Evolutionary conservation across 2,329 filamentous ascomycete species (phyloP), one percentile per base, ranked within the genome.

Genomic region (Thermomyces lanuginosus): DNA sequence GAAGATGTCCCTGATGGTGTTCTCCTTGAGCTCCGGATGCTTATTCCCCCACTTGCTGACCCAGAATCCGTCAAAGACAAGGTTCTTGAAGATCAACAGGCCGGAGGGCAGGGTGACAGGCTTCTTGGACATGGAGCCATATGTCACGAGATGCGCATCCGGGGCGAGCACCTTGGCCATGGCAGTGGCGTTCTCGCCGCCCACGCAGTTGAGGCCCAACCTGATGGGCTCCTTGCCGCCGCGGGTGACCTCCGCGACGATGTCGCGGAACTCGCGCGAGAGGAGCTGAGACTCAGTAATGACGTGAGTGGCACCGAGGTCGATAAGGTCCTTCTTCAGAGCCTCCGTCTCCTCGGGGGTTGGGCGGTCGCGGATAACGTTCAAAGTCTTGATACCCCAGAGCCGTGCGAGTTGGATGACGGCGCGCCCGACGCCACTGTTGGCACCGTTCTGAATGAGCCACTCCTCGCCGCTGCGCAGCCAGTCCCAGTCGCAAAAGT

Each of bases 381-480:
- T 95, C 53, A 98, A 78, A 46, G 77, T 91, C 45, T 81, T 76
- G 44, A 89, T 67, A 0, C 86, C 86, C 86, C 84, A 95, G 28
- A 82, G 64, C 41, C 60, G 65, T 2, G 70, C 86, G 1, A 98
- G 62, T 56, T 98, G 89, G 37, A 95, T 89, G 7, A 82, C 86
- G 2, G 84, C 79, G 20, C 89, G 64, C 1, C 89, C 89, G 9
- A 98, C 89, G 7, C 83, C 89, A 21, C 74, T 82, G 55, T 98
- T 98, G 20, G 86, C 89, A 5, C 86, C 89, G 49, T 98, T 98
- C 56, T 98, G 89, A 24, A 98, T 73, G 47, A 93, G 81, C 84
- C 86, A 98, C 30, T 91, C 76, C 29, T 84, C 79, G n/a, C 72
- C 68, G 15, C 42, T 37, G 6, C 54, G 51, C 29, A 65, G 47